Conservation (phyloP, 257 asterid genomes). For the Solanum lycopersicoides region DNA sequence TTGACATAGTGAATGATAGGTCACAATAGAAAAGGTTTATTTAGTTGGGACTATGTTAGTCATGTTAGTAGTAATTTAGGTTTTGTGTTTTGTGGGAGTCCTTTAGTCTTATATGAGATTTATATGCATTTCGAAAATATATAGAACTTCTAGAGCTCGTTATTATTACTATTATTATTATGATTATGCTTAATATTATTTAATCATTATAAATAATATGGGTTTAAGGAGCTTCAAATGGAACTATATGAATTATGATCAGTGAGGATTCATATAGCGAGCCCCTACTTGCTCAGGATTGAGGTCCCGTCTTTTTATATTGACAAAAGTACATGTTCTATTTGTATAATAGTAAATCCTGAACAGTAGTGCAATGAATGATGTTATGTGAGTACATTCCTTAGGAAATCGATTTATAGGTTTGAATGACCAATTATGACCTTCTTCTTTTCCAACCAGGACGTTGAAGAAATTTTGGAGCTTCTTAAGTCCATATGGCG, state of each 20-base stretch:
- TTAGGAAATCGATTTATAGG: not conserved
- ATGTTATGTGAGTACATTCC: not conserved
- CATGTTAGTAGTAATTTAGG: not conserved
- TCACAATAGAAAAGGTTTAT: too few species aligned
- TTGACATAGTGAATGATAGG: too few species aligned
- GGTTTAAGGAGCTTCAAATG: not conserved
- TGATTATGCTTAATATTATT: not conserved
- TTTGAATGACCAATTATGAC: not conserved
- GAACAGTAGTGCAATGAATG: not conserved
- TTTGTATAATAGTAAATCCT: not conserved
- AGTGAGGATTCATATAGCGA: not conserved
- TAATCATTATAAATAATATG: not conserved
- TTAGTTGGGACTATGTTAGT: not conserved
- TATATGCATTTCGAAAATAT: not conserved
- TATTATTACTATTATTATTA: not conserved
- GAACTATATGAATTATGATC: not conserved
- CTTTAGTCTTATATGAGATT: not conserved
- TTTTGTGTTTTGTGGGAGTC: not conserved
- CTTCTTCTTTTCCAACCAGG: slow-evolving; percentile 34
- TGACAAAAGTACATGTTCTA: not conserved
- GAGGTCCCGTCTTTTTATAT: not conserved
- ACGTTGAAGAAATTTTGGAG: slow-evolving; percentile 97
- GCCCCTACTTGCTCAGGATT: not conserved
- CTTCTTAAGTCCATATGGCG: slow-evolving; percentile 93
- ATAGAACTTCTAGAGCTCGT: not conserved